phyloP scores from a whole-genome alignment of 768 basidiomycete genomes.

The Termitomyces sp. region DNA sequence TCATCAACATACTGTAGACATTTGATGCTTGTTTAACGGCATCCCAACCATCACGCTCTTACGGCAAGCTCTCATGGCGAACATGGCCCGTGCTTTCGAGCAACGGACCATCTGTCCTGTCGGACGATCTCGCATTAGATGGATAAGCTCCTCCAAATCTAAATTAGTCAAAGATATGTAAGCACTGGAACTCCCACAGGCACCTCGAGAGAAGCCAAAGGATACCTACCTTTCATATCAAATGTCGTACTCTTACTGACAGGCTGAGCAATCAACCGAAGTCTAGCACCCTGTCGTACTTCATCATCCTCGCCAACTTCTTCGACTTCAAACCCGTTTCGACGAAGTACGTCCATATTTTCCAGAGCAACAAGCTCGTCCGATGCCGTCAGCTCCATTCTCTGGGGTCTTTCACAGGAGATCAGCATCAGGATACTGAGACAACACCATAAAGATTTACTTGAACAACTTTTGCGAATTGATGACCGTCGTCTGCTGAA shows the following conservation, averaged over 20 bases:
- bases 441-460: slow-evolving; percentile 39
- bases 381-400: slow-evolving; percentile 80
- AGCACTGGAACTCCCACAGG: neutral
- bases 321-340: slow-evolving; percentile 88
- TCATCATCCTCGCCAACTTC: slow-evolving; percentile 45
- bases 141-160: slow-evolving; percentile 94
- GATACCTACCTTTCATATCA: slow-evolving; percentile 84
- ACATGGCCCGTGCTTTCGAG: slow-evolving; percentile 92
- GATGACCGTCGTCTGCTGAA: neutral
- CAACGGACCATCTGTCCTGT: slow-evolving; percentile 85
- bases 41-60: slow-evolving; percentile 97
- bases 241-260: slow-evolving; percentile 91
- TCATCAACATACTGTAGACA: slow-evolving; percentile 56
- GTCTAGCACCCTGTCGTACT: slow-evolving; percentile 33
- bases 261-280: slow-evolving; percentile 79
- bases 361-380: slow-evolving; percentile 89
- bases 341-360: slow-evolving; percentile 75
- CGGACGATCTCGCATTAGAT: slow-evolving; percentile 77
- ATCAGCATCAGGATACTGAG: neutral
- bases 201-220: neutral
- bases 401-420: slow-evolving; percentile 55
- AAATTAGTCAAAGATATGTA: slow-evolving; percentile 1
- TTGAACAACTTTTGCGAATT: slow-evolving; percentile 80
- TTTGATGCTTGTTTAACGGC: slow-evolving; percentile 71
- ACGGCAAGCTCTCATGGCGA: slow-evolving; percentile 93